phyloP scores from a whole-genome alignment of 1,284 basidiomycete species.

The Paramarasmius palmivorus region DNA sequence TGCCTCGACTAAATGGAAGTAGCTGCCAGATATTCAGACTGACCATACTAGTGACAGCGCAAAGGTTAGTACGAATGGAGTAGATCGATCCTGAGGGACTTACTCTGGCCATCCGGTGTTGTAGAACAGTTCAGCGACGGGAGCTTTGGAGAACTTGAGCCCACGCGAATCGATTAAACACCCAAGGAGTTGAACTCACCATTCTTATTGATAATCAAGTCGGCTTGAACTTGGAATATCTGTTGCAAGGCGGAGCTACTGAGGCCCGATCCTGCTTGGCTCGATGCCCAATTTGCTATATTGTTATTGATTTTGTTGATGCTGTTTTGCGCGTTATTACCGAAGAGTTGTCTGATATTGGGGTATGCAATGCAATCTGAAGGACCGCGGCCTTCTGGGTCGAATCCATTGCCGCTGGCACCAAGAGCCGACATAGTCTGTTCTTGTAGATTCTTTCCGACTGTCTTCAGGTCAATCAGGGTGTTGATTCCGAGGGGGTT shows the following conservation, averaged over 20 bases:
- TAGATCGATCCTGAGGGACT: slow-evolving; percentile 21
- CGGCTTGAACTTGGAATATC: slow-evolving; percentile 43
- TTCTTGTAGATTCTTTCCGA: slow-evolving; percentile 49
- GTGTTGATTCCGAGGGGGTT: slow-evolving; percentile 38
- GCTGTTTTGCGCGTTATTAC: slow-evolving; percentile 28
- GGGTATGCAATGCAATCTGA: slow-evolving; percentile 46
- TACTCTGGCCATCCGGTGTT: slow-evolving; percentile 39
- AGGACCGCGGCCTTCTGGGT: slow-evolving; percentile 35
- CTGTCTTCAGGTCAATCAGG: slow-evolving; percentile 37
- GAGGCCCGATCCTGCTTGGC: slow-evolving; percentile 39
- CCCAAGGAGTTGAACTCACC: slow-evolving; percentile 25
- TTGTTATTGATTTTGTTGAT: slow-evolving; percentile 35
- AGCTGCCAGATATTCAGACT: slow-evolving; percentile 55
- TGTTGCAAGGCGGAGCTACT: slow-evolving; percentile 37
- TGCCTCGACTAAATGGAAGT: slow-evolving; percentile 54
- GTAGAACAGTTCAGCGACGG: slow-evolving; percentile 45
- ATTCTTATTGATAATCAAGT: slow-evolving; percentile 43
- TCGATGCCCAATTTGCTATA: slow-evolving; percentile 38
- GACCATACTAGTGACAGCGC: slow-evolving; percentile 32
- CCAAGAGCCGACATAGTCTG: slow-evolving; percentile 43
- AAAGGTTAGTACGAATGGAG: not conserved
- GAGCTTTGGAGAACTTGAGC: slow-evolving; percentile 31
- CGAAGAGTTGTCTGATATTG: slow-evolving; percentile 46
- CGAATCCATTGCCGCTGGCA: slow-evolving; percentile 27
- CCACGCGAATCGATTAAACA: not conserved